Percentiles rank a stretch among this genome's conserved stretches.
Evolutionary conservation across 169 alveolate species (phyloP).

Genomic region (Pseudocohnilembus persalinus): DNA sequence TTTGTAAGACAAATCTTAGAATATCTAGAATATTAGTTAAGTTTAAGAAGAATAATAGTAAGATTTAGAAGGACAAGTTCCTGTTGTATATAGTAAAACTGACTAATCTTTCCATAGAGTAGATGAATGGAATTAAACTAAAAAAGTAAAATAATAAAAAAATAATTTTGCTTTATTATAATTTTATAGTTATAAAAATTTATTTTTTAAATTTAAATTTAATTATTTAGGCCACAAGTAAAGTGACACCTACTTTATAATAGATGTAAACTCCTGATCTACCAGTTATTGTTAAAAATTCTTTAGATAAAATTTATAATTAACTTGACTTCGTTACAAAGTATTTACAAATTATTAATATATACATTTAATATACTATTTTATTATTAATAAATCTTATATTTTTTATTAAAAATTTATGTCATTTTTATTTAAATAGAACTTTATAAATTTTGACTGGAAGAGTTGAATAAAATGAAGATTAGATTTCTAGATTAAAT

Average conservation of each 20-base stretch:
- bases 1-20: too few relatives aligned
- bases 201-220: too few relatives aligned
- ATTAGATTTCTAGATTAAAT: conserved; percentile 28
- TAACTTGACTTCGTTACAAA: conserved; percentile 31
- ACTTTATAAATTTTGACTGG: conserved; percentile 22
- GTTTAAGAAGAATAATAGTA: too few relatives aligned
- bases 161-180: too few relatives aligned
- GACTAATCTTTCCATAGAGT: conserved; percentile 23
- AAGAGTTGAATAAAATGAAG: conserved; percentile 36
- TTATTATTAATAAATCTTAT: background rate
- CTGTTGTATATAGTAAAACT: conserved; percentile 19
- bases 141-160: too few relatives aligned
- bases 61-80: too few relatives aligned
- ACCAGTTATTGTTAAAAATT: conserved; percentile 9
- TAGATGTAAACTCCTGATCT: conserved; percentile 9
- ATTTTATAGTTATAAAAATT: background rate
- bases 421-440: background rate
- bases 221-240: background rate
- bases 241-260: background rate
- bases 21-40: too few relatives aligned
- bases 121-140: conserved; percentile 23
- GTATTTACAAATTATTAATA: too few relatives aligned
- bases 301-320: conserved; percentile 23
- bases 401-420: too few relatives aligned
- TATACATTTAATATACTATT: too few relatives aligned